These are phyloP conservation scores for Entomortierella parvispora DNA, from an alignment of 192 early-diverging fungal genomes.

Conservation along the genomic window DNA sequence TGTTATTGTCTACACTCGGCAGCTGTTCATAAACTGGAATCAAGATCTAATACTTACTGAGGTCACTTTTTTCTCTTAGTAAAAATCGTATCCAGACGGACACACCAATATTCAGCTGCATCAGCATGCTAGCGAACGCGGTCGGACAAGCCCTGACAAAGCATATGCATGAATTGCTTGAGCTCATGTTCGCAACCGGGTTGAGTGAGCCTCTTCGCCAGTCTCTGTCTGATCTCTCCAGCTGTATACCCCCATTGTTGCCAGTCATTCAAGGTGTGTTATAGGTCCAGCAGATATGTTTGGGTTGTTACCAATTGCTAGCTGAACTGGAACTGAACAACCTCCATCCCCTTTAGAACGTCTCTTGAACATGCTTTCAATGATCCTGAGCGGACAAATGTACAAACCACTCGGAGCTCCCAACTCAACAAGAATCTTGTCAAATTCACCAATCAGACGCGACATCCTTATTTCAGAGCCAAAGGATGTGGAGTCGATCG, in stretches of 20 bases:
- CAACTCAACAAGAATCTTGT: slow-evolving; percentile 4
- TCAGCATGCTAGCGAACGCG: slow-evolving; percentile 88
- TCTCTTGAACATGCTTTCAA: slow-evolving; percentile 88
- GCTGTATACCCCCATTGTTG: slow-evolving; percentile 84
- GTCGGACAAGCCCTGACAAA: slow-evolving; percentile 92
- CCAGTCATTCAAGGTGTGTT: slow-evolving; percentile 91
- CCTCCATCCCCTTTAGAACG: slow-evolving; percentile 62
- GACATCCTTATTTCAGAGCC: slow-evolving; percentile 54
- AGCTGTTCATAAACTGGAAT: too few relatives aligned
- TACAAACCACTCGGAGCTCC: slow-evolving; percentile 84
- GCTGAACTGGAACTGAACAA: too few relatives aligned
- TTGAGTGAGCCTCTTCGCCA: slow-evolving; percentile 83
- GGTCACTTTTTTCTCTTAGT: slow-evolving; percentile 22
- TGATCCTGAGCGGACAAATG: slow-evolving; percentile 82
- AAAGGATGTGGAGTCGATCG: slow-evolving; percentile 75
- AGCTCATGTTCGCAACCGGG: slow-evolving; percentile 92
- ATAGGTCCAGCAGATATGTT: too few relatives aligned
- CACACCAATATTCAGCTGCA: slow-evolving; percentile 80
- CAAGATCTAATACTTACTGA: neutral
- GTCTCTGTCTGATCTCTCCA: slow-evolving; percentile 82
- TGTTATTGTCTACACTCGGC: neutral
- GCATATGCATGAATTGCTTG: slow-evolving; percentile 87
- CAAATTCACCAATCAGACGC: slow-evolving; percentile 5
- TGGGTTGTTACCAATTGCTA: too few relatives aligned
- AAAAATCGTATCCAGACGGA: slow-evolving; percentile 68